These are phyloP conservation scores for Gnomoniopsis sp. DNA, from an alignment of 2,329 filamentous ascomycete genomes.

Conservation along the genomic window DNA sequence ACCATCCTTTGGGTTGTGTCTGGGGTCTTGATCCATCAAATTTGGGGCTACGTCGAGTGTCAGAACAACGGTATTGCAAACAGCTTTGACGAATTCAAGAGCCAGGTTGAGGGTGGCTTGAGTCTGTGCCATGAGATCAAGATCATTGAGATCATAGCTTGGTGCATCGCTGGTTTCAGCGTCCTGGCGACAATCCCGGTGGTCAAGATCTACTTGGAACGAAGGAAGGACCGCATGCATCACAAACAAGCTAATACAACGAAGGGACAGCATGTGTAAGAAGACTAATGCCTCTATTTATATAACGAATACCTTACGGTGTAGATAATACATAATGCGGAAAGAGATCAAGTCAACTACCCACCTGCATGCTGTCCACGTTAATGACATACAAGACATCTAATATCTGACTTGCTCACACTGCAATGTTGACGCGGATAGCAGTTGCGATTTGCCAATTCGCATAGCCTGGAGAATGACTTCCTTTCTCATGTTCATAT, in stretches of 20 bases:
- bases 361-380: too few species aligned
- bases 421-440: too few species aligned
- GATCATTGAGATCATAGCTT: slow-evolving; percentile 13
- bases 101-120: slow-evolving; percentile 10
- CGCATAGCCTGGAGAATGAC: too few species aligned
- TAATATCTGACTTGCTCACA: too few species aligned
- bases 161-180: slow-evolving; percentile 9
- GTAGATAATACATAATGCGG: too few species aligned
- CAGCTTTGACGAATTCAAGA: slow-evolving; percentile 10
- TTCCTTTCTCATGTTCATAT: too few species aligned
- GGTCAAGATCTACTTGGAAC: slow-evolving; percentile 6
- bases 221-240: background rate
- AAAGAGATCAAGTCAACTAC: too few species aligned
- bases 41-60: slow-evolving; percentile 14
- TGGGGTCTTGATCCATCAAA: slow-evolving; percentile 11
- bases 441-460: too few species aligned
- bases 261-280: background rate
- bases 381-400: too few species aligned
- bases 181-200: slow-evolving; percentile 13
- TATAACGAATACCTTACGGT: too few species aligned
- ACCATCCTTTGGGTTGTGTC: slow-evolving; percentile 14
- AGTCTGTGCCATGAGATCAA: slow-evolving; percentile 15
- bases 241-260: background rate
- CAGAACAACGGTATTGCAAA: slow-evolving; percentile 2
- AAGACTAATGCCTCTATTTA: too few species aligned